phyloP scores from a whole-genome alignment of 768 basidiomycete genomes.

The Lactarius akahatsu region DNA sequence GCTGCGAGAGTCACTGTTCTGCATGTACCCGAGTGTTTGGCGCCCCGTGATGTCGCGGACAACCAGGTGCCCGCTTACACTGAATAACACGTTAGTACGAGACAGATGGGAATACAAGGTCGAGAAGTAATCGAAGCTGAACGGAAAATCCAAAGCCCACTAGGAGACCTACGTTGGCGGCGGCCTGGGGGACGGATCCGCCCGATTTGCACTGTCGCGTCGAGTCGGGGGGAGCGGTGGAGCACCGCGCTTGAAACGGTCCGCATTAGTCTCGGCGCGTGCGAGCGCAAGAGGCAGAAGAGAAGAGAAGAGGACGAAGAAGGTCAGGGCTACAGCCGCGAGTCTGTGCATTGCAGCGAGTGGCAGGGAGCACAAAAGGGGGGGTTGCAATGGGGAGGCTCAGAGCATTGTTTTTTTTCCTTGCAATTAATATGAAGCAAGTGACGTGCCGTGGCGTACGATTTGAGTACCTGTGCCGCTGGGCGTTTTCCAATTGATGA shows the following conservation, averaged over 20 bases:
- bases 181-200: not conserved
- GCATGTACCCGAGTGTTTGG: not conserved
- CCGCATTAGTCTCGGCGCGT: slow-evolving; percentile 13
- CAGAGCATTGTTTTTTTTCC: not conserved
- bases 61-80: not conserved
- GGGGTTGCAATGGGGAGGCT: not conserved
- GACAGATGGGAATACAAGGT: not conserved
- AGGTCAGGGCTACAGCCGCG: not conserved
- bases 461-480: not conserved
- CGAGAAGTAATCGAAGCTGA: not conserved
- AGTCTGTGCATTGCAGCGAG: slow-evolving; percentile 6
- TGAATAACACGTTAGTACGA: not conserved
- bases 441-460: not conserved
- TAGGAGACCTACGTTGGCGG: not conserved
- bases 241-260: slow-evolving; percentile 16
- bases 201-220: not conserved
- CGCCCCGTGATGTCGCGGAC: slow-evolving; percentile 12
- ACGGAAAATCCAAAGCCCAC: not conserved
- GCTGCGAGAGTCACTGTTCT: not conserved
- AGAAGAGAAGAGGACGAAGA: slow-evolving; percentile 6
- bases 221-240: slow-evolving; percentile 11
- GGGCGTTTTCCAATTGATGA: not conserved
- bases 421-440: not conserved
- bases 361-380: not conserved
- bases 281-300: slow-evolving; percentile 3